Evolutionary conservation across 768 basidiomycete species (phyloP).

Genomic region (Mycena galericulata): DNA sequence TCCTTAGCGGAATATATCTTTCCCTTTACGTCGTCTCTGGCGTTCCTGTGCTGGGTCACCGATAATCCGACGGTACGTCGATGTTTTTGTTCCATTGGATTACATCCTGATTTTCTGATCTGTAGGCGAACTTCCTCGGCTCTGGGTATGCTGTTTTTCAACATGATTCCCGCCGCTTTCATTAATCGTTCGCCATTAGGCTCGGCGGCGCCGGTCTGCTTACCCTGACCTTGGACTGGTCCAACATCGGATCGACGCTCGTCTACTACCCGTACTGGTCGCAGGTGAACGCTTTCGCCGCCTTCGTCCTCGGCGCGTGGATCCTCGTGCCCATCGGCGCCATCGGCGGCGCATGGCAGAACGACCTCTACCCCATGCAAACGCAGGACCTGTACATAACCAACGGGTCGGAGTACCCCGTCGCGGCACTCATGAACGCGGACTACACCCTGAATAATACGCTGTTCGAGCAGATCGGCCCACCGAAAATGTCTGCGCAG

Average conservation of each 20-base stretch:
- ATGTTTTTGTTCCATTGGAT: conserved; percentile 3
- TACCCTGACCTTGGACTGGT: conserved; percentile 41
- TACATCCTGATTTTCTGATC: background rate
- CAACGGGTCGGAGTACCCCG: conserved; percentile 38
- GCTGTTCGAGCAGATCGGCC: conserved; percentile 31
- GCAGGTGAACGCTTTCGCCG: conserved; percentile 38
- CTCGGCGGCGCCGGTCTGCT: conserved; percentile 40
- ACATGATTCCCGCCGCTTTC: background rate
- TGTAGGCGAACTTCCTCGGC: conserved; percentile 29
- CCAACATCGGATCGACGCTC: conserved; percentile 38
- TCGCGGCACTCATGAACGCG: conserved; percentile 35
- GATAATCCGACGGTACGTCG: conserved; percentile 34
- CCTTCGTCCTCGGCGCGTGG: conserved; percentile 40
- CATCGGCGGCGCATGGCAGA: conserved; percentile 38
- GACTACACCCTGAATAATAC: conserved; percentile 36
- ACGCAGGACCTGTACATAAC: conserved; percentile 32
- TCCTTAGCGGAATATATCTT: conserved; percentile 37
- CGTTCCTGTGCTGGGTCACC: conserved; percentile 42
- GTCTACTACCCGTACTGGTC: conserved; percentile 43
- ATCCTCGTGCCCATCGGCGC: conserved; percentile 39
- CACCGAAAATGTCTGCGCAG: conserved; percentile 42
- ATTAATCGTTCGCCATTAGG: conserved; percentile 14
- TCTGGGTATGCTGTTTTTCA: conserved; percentile 23
- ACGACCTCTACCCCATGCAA: conserved; percentile 39
- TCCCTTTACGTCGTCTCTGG: conserved; percentile 41